phyloP scores from a whole-genome alignment of 306 rosid genomes.

The Malus sylvestris region DNA sequence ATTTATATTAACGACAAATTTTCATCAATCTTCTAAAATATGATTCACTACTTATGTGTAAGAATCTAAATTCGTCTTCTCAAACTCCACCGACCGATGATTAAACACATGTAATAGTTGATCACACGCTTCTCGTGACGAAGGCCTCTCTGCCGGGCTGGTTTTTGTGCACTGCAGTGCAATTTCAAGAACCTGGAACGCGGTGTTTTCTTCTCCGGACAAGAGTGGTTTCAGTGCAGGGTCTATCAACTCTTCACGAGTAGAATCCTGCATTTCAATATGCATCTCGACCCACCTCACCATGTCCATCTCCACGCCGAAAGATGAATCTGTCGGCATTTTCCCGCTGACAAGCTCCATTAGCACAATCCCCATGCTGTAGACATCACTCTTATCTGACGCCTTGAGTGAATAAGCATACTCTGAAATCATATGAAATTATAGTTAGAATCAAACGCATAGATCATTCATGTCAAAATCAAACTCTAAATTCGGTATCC shows the following conservation, averaged over 20 bases:
- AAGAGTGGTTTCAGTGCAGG: constrained; percentile 52
- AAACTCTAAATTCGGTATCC: not conserved
- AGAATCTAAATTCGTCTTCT: constrained; percentile 28
- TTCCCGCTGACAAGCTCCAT: constrained; percentile 93
- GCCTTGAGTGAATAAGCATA: constrained; percentile 77
- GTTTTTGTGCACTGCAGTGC: constrained; percentile 82
- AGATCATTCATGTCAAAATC: not conserved
- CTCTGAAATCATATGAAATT: constrained; percentile 38
- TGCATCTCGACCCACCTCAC: constrained; percentile 85
- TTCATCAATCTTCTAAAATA: constrained; percentile 3
- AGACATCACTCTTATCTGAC: constrained; percentile 86
- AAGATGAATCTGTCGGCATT: constrained; percentile 62
- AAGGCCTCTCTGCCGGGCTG: constrained; percentile 68
- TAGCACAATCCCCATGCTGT: constrained; percentile 89
- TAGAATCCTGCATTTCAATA: constrained; percentile 36
- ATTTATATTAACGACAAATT: not conserved
- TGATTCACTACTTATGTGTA: constrained; percentile 5
- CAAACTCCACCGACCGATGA: constrained; percentile 34
- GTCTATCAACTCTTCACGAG: constrained; percentile 57
- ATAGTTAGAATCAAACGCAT: constrained; percentile 4
- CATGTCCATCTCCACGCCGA: constrained; percentile 84
- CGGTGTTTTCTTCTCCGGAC: constrained; percentile 53
- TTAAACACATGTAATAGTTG: constrained; percentile 58
- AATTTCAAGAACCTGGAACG: constrained; percentile 76
- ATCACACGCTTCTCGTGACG: constrained; percentile 66